Conservation (phyloP, 768 basidiomycete species). For the Mycena metata region DNA sequence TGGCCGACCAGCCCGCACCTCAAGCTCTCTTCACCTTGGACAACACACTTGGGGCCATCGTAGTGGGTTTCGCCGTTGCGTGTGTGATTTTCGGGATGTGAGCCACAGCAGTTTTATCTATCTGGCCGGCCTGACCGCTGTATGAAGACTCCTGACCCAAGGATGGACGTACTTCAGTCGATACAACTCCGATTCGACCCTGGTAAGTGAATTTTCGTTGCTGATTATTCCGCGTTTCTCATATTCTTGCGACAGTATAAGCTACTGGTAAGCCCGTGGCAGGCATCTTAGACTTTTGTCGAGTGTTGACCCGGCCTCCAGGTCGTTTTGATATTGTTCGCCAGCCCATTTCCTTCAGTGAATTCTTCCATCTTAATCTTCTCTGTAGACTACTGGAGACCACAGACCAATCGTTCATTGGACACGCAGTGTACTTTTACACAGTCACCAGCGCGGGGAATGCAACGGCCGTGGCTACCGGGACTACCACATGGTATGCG, state of each 20-base stretch:
- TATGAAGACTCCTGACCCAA: slow-evolving; percentile 58
- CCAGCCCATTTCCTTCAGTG: neutral
- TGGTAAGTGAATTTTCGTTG: slow-evolving; percentile 6
- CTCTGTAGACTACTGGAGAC: slow-evolving; percentile 63
- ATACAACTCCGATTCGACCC: slow-evolving; percentile 61
- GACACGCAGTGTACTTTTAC: slow-evolving; percentile 71
- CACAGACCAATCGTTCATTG: slow-evolving; percentile 68
- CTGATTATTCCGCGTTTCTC: neutral
- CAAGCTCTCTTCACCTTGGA: slow-evolving; percentile 45
- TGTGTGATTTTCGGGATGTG: slow-evolving; percentile 64
- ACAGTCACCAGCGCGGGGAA: slow-evolving; percentile 60
- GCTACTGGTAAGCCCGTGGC: neutral
- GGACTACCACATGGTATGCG: slow-evolving; percentile 61
- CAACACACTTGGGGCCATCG: slow-evolving; percentile 71
- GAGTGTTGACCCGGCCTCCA: too few relatives aligned
- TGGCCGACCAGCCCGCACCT: slow-evolving; percentile 1
- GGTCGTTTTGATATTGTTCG: slow-evolving; percentile 54
- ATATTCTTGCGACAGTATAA: slow-evolving; percentile 21
- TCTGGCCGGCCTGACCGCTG: neutral
- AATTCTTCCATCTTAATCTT: neutral
- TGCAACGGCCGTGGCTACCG: slow-evolving; percentile 50
- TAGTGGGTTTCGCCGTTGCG: slow-evolving; percentile 70
- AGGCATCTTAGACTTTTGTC: too few relatives aligned
- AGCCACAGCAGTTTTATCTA: neutral
- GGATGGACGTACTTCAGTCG: slow-evolving; percentile 66